Base-by-base conservation (phyloP, 257 asterid species). In the Lycium barbarum region DNA sequence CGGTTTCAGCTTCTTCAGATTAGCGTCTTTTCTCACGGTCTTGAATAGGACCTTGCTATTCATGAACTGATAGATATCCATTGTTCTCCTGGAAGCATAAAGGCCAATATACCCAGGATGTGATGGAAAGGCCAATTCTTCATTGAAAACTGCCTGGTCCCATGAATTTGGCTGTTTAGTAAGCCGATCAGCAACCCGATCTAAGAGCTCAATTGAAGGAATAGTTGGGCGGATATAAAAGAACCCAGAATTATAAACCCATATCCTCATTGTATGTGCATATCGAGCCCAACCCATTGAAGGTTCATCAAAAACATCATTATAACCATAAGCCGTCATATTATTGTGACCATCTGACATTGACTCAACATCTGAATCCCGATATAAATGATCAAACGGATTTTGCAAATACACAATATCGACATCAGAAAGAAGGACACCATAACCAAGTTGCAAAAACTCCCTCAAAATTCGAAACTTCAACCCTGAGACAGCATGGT, bases 121-220 rank as follows among this genome's bases (percentile, higher is more conserved):
- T 26, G 88, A 86, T n/a, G 88, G 88, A 70, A 76, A 86, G 49
- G 14, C 72, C 9, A 86, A 73, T 61, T 86, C 86, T 83, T 86
- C 88, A 70, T 86, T 86, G 65, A 86, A 86, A 79, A 86, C 86
- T 18, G 88, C 88, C 73, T 86, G 88, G 86, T 86, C 88, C 88
- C 88, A 86, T 6, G 88, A 58, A 11, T 66, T 65, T 54, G 83
- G 74, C 33, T 65, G 86, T 38, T 38, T 57, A 57, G 86, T 79
- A 83, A 86, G 88, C 84, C 88, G 74, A 47, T 83, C 79, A 76
- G 88, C 88, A 66, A 86, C 88, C 18, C 88, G 84, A 45, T 86
- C 88, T 67, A 86, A 79, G 53, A 86, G 86, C 61, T 83, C 88
- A 26, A 86, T 86, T 58, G 88, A 55, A 76, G 88, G 84, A 83